Conservation (phyloP, 164 flowering plant species). For the Cinnamomum micranthum region DNA sequence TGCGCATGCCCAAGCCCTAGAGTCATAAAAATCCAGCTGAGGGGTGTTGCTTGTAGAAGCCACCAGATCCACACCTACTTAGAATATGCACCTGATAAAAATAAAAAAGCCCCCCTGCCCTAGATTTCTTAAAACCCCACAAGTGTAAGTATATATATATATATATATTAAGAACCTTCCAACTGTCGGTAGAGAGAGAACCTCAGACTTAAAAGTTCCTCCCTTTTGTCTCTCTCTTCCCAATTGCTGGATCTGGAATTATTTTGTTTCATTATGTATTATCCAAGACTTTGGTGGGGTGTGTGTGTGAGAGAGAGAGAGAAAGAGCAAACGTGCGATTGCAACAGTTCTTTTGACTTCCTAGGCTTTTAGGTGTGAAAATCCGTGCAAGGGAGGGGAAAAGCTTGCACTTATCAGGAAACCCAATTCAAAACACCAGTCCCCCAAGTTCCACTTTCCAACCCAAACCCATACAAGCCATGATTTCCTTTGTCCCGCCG, state of each 20-base stretch:
- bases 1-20: not conserved
- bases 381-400: not conserved
- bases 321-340: not conserved
- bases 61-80: not conserved
- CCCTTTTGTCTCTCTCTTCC: not conserved
- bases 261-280: not conserved
- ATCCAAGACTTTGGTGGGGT: not conserved
- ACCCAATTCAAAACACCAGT: not conserved
- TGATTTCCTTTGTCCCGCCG: no score
- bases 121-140: not conserved
- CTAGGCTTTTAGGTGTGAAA: not conserved
- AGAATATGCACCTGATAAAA: not conserved
- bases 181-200: not conserved
- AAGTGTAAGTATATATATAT: not conserved
- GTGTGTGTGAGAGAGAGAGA: no score
- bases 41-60: not conserved
- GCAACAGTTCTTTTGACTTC: not conserved
- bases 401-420: not conserved
- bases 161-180: slow-evolving; percentile 4
- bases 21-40: not conserved
- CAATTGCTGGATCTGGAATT: not conserved
- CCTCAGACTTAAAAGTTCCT: slow-evolving; percentile 1
- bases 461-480: not conserved
- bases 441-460: not conserved
- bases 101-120: not conserved